Evolutionary conservation across 2,329 filamentous ascomycete species (phyloP), one percentile per base, ranked within the genome.

Genomic region (Celoporthe dispersa): DNA sequence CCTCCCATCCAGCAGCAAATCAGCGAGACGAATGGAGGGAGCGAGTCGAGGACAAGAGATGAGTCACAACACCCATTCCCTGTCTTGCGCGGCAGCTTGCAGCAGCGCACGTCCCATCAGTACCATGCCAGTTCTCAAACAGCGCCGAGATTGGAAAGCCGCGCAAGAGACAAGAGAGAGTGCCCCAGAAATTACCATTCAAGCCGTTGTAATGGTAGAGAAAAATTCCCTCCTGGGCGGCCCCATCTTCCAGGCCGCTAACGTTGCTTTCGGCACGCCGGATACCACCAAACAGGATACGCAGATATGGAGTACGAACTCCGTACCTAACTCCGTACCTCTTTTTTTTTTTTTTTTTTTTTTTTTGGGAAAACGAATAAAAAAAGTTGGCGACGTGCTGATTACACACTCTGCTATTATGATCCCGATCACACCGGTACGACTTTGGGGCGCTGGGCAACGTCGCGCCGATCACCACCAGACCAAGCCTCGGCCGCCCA

Each of bases 21-120:
- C 57, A 59, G 57, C 19, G 44, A 19, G 14, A 33, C 25, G 57
- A 63, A 68, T 63, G 63, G 44, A n/a, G 44, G 44, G 9, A 31
- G 33, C 41, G 59, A 67, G 60, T 48, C 66, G 44, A 37, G 44
- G 9, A 48, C 9, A 48, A 31, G 44, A 16, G 5, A 57, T 70
- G 68, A 70, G 68, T 70, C 68, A 70, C 44, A 48, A 48, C 16
- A 9, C 7, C 59, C 31, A n/a, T 65, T 66, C 64, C 68, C 68
- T 66, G 63, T 62, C 63, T 31, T 37, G 31, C n/a, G 37, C 31
- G 60, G 37, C n/a, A 44, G 37, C 44, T 48, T 48, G 44, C 44
- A 48, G 44, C 44, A 48, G 3, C 7, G 22, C n/a, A 37, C 55
- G 55, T 60, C 31, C 55, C 55, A 60, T 35, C 28, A 31, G 28